Percentiles rank a stretch among this genome's conserved stretches.
Evolutionary conservation across 106 monocot species (phyloP).

Genomic region (Alisma plantagoaquatica): DNA sequence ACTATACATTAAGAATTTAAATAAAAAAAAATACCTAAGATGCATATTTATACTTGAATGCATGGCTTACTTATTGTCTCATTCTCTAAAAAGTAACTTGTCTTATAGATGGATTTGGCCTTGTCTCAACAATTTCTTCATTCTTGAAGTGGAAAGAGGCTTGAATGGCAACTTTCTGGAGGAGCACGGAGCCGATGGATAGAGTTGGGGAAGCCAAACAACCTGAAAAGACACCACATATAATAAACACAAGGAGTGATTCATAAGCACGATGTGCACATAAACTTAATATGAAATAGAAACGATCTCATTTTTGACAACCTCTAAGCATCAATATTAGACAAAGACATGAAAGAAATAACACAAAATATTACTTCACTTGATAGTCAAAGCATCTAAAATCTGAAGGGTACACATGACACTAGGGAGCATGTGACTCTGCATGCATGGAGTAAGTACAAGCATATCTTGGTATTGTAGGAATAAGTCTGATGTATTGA

Average conservation of each 20-base stretch:
- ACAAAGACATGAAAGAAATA: background rate
- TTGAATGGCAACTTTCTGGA: conserved; percentile 88
- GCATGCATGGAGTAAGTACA: background rate
- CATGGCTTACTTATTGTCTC: no score
- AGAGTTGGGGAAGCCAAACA: conserved; percentile 82
- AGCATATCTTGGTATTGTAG: conserved; percentile 52
- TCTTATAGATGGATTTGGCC: conserved; percentile 52
- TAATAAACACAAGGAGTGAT: background rate
- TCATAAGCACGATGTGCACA: no score
- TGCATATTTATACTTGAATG: no score
- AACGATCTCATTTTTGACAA: conserved; percentile 68
- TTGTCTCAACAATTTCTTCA: conserved; percentile 89
- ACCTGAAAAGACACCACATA: conserved; percentile 16
- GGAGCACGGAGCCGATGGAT: conserved; percentile 79
- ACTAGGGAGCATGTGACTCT: no score
- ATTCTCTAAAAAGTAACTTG: no score
- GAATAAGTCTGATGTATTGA: conserved; percentile 42
- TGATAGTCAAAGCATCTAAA: background rate
- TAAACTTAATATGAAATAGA: background rate
- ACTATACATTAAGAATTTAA: no score
- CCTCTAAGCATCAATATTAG: conserved; percentile 30
- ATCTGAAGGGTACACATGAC: background rate
- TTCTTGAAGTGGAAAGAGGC: conserved; percentile 88
- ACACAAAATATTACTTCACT: no score
- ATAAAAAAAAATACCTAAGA: no score